phyloP scores from a whole-genome alignment of 352 stramenopile genomes.

The Pilasporangium apinafurcum region DNA sequence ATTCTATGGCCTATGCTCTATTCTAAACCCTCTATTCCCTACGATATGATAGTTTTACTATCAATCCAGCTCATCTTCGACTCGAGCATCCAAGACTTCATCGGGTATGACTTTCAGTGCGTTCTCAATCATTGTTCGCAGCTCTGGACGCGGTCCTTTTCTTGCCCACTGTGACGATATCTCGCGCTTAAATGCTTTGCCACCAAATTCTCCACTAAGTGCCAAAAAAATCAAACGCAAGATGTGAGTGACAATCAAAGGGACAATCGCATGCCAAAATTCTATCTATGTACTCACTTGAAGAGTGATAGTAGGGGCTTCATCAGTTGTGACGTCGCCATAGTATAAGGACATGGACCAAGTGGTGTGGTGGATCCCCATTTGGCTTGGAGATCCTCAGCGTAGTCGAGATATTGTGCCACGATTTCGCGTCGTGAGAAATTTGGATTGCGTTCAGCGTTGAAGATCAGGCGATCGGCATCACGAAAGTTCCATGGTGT shows the following conservation, averaged over 20 bases:
- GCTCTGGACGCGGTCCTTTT: slow-evolving; percentile 51
- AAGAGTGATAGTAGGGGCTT: slow-evolving; percentile 76
- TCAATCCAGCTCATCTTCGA: slow-evolving; percentile 48
- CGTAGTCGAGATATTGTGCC: slow-evolving; percentile 82
- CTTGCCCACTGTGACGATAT: slow-evolving; percentile 63
- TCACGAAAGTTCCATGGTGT: slow-evolving; percentile 86
- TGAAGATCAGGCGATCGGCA: slow-evolving; percentile 81
- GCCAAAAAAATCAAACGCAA: slow-evolving; percentile 2
- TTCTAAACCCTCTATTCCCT: too few species aligned
- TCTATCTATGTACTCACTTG: slow-evolving; percentile 33
- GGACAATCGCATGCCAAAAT: not conserved
- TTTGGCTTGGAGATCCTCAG: slow-evolving; percentile 62
- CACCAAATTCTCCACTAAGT: slow-evolving; percentile 59
- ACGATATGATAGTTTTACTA: not conserved
- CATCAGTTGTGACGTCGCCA: slow-evolving; percentile 75
- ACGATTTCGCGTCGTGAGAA: slow-evolving; percentile 84
- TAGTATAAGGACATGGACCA: slow-evolving; percentile 48
- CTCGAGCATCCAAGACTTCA: slow-evolving; percentile 59
- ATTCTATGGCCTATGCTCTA: not conserved
- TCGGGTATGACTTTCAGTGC: slow-evolving; percentile 64
- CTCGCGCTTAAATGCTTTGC: slow-evolving; percentile 77
- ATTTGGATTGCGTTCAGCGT: slow-evolving; percentile 59
- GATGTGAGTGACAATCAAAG: not conserved
- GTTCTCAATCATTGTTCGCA: slow-evolving; percentile 71
- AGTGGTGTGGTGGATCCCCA: slow-evolving; percentile 52